A percentile compares a stretch with the other conserved stretches of the same genome.
phyloP scores from a whole-genome alignment of 1,139 yeast species.

The Blastobotrys serpentis region DNA sequence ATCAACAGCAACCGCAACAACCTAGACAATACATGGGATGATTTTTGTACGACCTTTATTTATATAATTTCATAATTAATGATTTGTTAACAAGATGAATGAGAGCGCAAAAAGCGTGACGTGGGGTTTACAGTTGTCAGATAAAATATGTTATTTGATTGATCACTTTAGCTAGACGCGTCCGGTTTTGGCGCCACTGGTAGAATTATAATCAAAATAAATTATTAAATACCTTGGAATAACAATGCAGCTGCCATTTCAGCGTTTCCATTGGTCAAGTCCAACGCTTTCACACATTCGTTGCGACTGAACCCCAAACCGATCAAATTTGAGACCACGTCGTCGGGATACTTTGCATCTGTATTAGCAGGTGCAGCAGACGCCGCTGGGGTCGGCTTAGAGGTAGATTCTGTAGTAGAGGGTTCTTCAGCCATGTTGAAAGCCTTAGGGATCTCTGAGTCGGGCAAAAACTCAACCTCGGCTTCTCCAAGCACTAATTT shows the following conservation, averaged over 20 bases:
- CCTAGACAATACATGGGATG: conserved; percentile 8
- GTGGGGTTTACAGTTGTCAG: too few species aligned
- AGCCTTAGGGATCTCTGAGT: conserved; percentile 61
- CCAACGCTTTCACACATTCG: conserved; percentile 66
- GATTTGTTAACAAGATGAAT: neutral
- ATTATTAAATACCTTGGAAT: conserved; percentile 43
- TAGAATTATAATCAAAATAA: neutral
- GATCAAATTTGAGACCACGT: conserved; percentile 53
- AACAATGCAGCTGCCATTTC: conserved; percentile 82
- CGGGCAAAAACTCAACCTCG: conserved; percentile 70
- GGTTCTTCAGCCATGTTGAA: conserved; percentile 4
- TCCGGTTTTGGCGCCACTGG: too few species aligned
- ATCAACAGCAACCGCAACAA: conserved; percentile 22
- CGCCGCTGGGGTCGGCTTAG: conserved; percentile 10
- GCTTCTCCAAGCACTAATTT: conserved; percentile 69
- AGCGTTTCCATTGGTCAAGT: conserved; percentile 67
- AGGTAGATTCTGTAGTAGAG: conserved; percentile 17
- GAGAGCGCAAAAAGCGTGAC: too few species aligned
- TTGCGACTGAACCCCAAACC: conserved; percentile 68
- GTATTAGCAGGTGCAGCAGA: conserved; percentile 25
- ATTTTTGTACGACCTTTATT: conserved; percentile 5
- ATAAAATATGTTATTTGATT: too few species aligned
- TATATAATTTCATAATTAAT: too few species aligned
- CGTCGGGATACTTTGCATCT: conserved; percentile 42
- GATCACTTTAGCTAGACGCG: too few species aligned